A percentile compares a stretch with the other conserved stretches of the same genome.
These are phyloP conservation scores for Psilocybe tampanensis DNA, from an alignment of 768 basidiomycete species.

Conservation along the genomic window DNA sequence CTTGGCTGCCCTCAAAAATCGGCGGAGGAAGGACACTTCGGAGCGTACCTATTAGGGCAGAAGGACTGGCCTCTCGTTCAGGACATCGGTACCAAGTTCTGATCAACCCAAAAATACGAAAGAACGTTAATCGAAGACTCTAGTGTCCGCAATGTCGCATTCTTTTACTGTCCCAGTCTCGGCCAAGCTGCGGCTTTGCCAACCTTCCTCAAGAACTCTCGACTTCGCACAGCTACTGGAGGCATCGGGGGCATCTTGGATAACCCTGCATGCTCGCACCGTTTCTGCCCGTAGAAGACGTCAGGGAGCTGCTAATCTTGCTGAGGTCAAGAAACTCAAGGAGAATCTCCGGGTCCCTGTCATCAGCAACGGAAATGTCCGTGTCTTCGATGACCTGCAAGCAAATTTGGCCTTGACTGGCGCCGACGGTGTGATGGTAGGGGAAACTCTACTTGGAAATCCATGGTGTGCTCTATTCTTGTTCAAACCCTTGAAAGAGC, in stretches of 20 bases:
- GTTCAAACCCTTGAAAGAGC: not conserved
- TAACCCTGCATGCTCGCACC: slow-evolving; percentile 75
- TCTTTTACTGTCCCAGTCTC: slow-evolving; percentile 68
- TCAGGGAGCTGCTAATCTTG: slow-evolving; percentile 71
- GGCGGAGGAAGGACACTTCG: slow-evolving; percentile 67
- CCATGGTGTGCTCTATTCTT: slow-evolving; percentile 52
- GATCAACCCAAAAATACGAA: not conserved
- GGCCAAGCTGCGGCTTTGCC: slow-evolving; percentile 63
- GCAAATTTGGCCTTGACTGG: slow-evolving; percentile 55
- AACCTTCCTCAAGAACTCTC: slow-evolving; percentile 54
- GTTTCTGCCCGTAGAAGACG: slow-evolving; percentile 71
- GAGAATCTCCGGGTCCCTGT: slow-evolving; percentile 55
- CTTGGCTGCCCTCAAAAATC: slow-evolving; percentile 79
- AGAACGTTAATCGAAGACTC: not conserved
- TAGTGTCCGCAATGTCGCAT: slow-evolving; percentile 66
- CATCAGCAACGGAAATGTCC: slow-evolving; percentile 81
- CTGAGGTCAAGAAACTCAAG: slow-evolving; percentile 59
- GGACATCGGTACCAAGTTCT: slow-evolving; percentile 50
- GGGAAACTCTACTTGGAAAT: slow-evolving; percentile 74
- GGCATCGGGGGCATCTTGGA: slow-evolving; percentile 67
- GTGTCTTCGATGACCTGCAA: slow-evolving; percentile 55
- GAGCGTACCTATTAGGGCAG: slow-evolving; percentile 74
- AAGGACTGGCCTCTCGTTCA: slow-evolving; percentile 74
- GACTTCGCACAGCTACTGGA: slow-evolving; percentile 61
- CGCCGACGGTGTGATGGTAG: slow-evolving; percentile 82